phyloP scores from a whole-genome alignment of 2,329 filamentous ascomycete genomes.

The Fusarium paranaense region DNA sequence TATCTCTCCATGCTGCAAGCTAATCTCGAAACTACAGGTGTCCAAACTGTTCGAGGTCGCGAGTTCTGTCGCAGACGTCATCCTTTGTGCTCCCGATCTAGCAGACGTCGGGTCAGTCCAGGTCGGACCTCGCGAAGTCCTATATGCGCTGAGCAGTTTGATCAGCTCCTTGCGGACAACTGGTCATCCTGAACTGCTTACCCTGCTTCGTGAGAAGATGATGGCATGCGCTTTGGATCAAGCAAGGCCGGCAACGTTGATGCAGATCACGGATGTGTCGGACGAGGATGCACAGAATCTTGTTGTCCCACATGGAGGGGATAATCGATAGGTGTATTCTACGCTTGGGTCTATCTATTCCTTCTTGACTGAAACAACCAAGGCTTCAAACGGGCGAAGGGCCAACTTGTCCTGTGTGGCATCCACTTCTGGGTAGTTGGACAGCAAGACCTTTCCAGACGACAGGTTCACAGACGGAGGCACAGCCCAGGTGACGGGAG shows the following conservation, averaged over 20 bases:
- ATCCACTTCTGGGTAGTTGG: constrained; percentile 13
- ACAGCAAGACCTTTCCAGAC: constrained; percentile 9
- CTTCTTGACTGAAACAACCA: not conserved
- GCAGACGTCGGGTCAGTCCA: constrained; percentile 8
- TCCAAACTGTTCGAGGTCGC: constrained; percentile 28
- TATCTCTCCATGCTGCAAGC: accelerated
- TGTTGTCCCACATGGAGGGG: not conserved
- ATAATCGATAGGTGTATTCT: not conserved
- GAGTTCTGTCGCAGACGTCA: constrained; percentile 22
- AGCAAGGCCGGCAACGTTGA: not conserved
- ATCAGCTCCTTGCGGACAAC: constrained; percentile 15
- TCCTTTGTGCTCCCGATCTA: constrained; percentile 26
- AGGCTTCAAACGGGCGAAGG: constrained; percentile 29
- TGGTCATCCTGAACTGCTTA: constrained; percentile 11
- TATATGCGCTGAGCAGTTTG: constrained; percentile 17
- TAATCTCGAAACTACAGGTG: not conserved
- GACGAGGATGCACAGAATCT: not conserved
- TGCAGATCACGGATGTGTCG: constrained; percentile 16
- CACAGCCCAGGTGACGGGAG: not conserved
- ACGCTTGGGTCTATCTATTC: not conserved
- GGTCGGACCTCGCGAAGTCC: constrained; percentile 15
- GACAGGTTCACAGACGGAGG: not conserved
- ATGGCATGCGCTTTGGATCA: constrained; percentile 17
- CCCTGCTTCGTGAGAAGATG: constrained; percentile 19
- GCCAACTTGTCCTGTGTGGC: not conserved